These are phyloP conservation scores for Colletotrichum tofieldiae DNA, from an alignment of 2,329 filamentous ascomycete genomes.

Conservation along the genomic window DNA sequence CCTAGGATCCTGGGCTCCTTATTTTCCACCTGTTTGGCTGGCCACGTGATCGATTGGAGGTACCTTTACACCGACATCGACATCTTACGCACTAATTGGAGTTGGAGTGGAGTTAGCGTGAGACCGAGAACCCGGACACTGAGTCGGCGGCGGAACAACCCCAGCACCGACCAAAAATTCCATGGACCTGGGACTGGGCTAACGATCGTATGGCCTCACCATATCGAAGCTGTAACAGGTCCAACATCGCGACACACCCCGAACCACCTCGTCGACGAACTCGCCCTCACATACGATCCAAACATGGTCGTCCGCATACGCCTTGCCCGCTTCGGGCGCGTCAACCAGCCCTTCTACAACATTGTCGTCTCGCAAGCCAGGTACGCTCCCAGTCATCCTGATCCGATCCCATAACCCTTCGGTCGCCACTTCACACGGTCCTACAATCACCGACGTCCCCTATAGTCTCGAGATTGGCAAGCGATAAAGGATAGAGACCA, in stretches of 20 bases:
- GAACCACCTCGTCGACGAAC: not conserved
- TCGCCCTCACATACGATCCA: constrained; percentile 43
- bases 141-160: constrained; percentile 15
- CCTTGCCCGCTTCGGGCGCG: constrained; percentile 92
- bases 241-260: constrained; percentile 10
- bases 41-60: not conserved
- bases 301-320: constrained; percentile 94
- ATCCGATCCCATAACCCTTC: not conserved
- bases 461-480: not conserved
- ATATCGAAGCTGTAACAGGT: constrained; percentile 8
- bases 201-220: constrained; percentile 5
- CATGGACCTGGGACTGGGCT: not conserved
- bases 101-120: not conserved
- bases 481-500: not conserved
- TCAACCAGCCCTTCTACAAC: constrained; percentile 94
- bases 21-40: not conserved
- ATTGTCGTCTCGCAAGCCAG: constrained; percentile 95
- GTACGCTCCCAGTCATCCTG: constrained; percentile 62
- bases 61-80: not conserved
- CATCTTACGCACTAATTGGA: not conserved
- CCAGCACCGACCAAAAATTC: constrained; percentile 34
- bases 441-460: not conserved
- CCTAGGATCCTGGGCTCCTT: not conserved
- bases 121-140: not conserved
- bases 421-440: not conserved